These are phyloP conservation scores for Coemansia umbellata DNA, from an alignment of 192 early-diverging fungal genomes.

Conservation along the genomic window DNA sequence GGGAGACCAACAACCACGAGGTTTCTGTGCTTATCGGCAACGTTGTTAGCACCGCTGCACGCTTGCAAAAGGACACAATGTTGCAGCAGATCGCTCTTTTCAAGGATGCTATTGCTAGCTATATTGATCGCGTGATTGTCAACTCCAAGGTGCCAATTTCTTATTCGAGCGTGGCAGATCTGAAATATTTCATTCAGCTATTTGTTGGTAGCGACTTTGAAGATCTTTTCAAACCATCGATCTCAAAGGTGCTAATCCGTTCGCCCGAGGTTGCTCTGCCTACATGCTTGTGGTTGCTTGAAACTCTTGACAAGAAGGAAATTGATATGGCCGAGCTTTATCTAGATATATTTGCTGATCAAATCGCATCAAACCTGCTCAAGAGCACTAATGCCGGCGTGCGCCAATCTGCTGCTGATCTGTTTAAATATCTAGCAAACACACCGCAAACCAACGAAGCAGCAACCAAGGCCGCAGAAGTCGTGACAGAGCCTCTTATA, in stretches of 20 bases:
- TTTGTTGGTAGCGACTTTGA: conserved; percentile 57
- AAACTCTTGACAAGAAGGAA: conserved; percentile 51
- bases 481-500: conserved; percentile 39
- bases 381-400: conserved; percentile 30
- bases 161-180: conserved; percentile 28
- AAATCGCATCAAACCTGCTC: conserved; percentile 31
- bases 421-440: conserved; percentile 25
- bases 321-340: conserved; percentile 57
- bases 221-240: conserved; percentile 55
- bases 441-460: conserved; percentile 22
- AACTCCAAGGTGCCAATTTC: conserved; percentile 16
- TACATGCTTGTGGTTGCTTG: conserved; percentile 61
- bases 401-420: conserved; percentile 17
- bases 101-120: conserved; percentile 34
- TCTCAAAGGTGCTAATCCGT: conserved; percentile 76
- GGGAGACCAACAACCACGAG: conserved; percentile 37
- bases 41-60: conserved; percentile 56
- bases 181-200: conserved; percentile 59
- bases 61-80: conserved; percentile 32
- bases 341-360: conserved; percentile 57
- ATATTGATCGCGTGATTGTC: conserved; percentile 21
- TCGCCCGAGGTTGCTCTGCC: conserved; percentile 77
- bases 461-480: conserved; percentile 10
- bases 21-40: conserved; percentile 60
- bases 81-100: conserved; percentile 28